phyloP scores from a whole-genome alignment of 108 stramenopile species.

The Pseudonitzschia delicatissima region DNA sequence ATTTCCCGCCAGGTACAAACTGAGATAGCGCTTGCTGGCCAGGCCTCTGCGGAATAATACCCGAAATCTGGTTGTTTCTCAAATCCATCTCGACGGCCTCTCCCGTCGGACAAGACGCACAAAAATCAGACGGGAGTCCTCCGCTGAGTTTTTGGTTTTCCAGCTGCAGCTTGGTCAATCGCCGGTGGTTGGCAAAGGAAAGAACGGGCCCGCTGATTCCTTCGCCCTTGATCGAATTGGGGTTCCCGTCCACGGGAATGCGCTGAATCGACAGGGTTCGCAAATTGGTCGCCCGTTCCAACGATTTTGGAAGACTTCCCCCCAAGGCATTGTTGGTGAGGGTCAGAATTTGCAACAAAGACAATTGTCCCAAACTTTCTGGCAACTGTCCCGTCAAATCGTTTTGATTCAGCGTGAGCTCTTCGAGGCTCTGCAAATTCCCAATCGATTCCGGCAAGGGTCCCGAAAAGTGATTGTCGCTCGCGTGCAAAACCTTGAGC shows the following conservation, averaged over 20 bases:
- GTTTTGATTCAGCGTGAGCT: slow-evolving; percentile 51
- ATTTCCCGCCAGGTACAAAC: slow-evolving; percentile 39
- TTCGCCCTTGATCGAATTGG: slow-evolving; percentile 13
- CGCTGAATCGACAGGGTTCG: slow-evolving; percentile 20
- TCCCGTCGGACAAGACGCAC: slow-evolving; percentile 8
- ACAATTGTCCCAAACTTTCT: slow-evolving; percentile 14
- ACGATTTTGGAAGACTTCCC: slow-evolving; percentile 25
- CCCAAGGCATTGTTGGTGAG: slow-evolving; percentile 1
- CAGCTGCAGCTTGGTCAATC: slow-evolving; percentile 31
- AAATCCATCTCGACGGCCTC: slow-evolving; percentile 38
- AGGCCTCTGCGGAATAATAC: slow-evolving; percentile 33
- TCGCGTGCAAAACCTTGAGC: slow-evolving; percentile 52
- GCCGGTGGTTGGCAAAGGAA: slow-evolving; percentile 19
- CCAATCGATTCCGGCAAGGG: slow-evolving; percentile 53
- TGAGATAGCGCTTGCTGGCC: slow-evolving; percentile 25
- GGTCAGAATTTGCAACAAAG: slow-evolving; percentile 15
- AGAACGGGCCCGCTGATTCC: slow-evolving; percentile 41
- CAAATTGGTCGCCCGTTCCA: slow-evolving; percentile 29
- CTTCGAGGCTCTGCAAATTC: slow-evolving; percentile 36
- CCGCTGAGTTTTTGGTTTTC: slow-evolving; percentile 39
- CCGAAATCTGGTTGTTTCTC: slow-evolving; percentile 28
- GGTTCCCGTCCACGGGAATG: background rate
- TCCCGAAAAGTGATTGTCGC: slow-evolving; percentile 49
- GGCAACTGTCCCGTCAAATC: slow-evolving; percentile 37
- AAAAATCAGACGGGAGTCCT: slow-evolving; percentile 34